Conservation (phyloP, 805 yeast species). For the Kazachstania taianensis region DNA sequence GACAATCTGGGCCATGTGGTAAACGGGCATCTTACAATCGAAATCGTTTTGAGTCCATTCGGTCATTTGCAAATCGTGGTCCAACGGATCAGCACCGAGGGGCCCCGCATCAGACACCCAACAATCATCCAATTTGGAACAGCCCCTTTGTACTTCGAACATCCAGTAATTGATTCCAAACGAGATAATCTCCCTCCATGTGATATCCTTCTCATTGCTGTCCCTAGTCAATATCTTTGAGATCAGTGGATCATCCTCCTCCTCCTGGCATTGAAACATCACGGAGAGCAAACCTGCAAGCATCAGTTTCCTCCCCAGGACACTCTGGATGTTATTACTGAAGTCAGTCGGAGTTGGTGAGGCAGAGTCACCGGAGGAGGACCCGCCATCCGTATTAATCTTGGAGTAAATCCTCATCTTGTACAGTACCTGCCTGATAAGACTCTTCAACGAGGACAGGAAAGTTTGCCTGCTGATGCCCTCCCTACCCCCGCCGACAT, state of each 20-base stretch:
- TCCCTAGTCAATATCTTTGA: slow-evolving; percentile 7
- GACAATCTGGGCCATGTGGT: slow-evolving; percentile 63
- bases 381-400: background rate
- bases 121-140: slow-evolving; percentile 7
- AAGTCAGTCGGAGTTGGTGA: background rate
- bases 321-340: slow-evolving; percentile 28
- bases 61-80: slow-evolving; percentile 4
- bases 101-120: background rate
- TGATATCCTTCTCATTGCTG: slow-evolving; percentile 24
- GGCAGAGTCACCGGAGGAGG: background rate
- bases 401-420: background rate
- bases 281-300: slow-evolving; percentile 59
- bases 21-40: slow-evolving; percentile 51
- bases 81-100: background rate
- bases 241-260: slow-evolving; percentile 33
- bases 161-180: slow-evolving; percentile 67
- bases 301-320: slow-evolving; percentile 58
- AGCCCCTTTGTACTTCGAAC: slow-evolving; percentile 16
- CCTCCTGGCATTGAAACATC: slow-evolving; percentile 63
- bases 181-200: slow-evolving; percentile 65
- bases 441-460: slow-evolving; percentile 44
- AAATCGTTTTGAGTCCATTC: slow-evolving; percentile 20
- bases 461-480: slow-evolving; percentile 34
- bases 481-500: slow-evolving; percentile 7
- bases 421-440: slow-evolving; percentile 38